Evolutionary conservation across 495 filamentous ascomycete genomes (phyloP), one percentile per base, ranked within the genome.

Genomic region (Stereocaulon alpinum): DNA sequence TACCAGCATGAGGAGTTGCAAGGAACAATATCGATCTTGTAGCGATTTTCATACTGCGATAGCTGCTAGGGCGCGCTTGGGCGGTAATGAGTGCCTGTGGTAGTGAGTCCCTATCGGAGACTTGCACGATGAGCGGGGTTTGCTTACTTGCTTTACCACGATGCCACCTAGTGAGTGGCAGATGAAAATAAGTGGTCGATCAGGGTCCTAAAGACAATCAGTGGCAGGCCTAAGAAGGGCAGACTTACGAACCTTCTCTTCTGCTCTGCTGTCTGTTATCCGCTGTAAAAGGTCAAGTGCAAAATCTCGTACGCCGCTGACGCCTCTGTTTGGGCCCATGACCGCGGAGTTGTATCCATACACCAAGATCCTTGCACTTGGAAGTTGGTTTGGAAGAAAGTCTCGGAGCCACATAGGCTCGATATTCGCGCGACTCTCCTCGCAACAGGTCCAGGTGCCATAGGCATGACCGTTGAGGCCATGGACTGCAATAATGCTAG

Each of bases 401-500:
- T 56, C 54, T 44, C 41, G 24, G 12, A 56, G 27, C 54, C 54
- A 45, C 54, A 56, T 56, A 24, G 41, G 7, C 27, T 56, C 54
- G n/a, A 47, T 12, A 10, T 44, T 32, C 10, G 27, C n/a, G 18
- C 30, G 24, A 44, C 41, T 24, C 14, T 45, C 41, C 30, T 56
- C 54, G 6, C 18, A 17, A 27, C 32, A 44, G 20, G 41, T 27
- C 54, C 54, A 56, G 30, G 54, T 56, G 11, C 54, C 54, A 15
- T 32, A 45, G 10, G 54, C 54, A 40, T 56, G 41, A 18, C 54
- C 41, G 30, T 47, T 56, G 15, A 56, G 54, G n/a, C 54, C 54
- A 40, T 45, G 54, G 30, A 56, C 54, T 11, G 54, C 54, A n/a
- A 56, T 32, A 15, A 56, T 56, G 18, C 54, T 56, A 12, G n/a